phyloP scores from a whole-genome alignment of 306 rosid genomes.

The Sindora glabra region DNA sequence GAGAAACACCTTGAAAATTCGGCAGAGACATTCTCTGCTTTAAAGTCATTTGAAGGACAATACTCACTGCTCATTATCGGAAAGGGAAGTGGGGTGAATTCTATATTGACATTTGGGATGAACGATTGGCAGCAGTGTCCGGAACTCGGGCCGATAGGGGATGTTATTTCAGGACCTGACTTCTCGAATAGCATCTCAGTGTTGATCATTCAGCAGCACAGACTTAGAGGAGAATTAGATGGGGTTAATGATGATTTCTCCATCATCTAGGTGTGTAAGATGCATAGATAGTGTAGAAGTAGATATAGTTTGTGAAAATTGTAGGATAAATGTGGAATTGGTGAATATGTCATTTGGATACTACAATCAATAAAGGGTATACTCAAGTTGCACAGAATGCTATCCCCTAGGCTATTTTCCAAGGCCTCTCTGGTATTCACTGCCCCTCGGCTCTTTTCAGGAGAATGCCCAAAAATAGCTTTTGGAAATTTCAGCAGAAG shows the following conservation, averaged over 20 bases:
- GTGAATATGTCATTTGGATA: background rate
- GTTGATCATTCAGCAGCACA: slow-evolving; percentile 78
- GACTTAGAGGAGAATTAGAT: slow-evolving; percentile 60
- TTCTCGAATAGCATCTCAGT: slow-evolving; percentile 61
- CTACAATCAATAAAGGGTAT: background rate
- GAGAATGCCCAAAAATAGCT: no score
- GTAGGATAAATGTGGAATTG: slow-evolving; percentile 28
- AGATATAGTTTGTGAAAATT: slow-evolving; percentile 23
- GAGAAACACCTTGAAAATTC: slow-evolving; percentile 68
- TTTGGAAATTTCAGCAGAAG: no score
- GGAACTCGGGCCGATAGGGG: slow-evolving; percentile 89
- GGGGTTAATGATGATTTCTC: no score
- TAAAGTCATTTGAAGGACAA: slow-evolving; percentile 61
- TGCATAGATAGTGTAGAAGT: no score
- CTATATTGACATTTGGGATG: slow-evolving; percentile 69
- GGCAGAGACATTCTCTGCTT: slow-evolving; percentile 42
- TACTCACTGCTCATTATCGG: slow-evolving; percentile 79
- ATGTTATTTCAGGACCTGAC: slow-evolving; percentile 84
- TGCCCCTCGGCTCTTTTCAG: no score
- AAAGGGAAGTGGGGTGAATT: slow-evolving; percentile 72
- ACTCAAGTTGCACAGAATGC: background rate
- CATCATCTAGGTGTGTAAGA: no score
- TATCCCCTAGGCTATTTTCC: background rate
- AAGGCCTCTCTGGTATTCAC: no score
- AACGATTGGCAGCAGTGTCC: slow-evolving; percentile 98